Evolutionary conservation across 2,329 filamentous ascomycete species (phyloP).

Genomic region (Sclerotinia subarctica): DNA sequence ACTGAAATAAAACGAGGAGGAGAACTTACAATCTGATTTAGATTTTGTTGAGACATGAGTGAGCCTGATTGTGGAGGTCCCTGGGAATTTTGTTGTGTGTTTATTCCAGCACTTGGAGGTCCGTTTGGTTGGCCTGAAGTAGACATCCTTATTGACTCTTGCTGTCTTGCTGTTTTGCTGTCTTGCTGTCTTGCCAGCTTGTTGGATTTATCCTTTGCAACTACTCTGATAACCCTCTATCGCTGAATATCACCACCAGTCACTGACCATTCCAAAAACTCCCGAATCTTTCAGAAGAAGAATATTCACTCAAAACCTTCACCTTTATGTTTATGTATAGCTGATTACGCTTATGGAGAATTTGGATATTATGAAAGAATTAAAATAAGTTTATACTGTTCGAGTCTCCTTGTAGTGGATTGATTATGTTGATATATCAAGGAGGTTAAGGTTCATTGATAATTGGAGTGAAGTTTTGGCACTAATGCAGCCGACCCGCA

Average conservation of each 20-base stretch:
- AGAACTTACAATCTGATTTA: conserved; percentile 89
- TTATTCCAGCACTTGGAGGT: conserved; percentile 43
- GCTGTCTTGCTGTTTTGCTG: too few relatives aligned
- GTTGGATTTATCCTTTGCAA: too few relatives aligned
- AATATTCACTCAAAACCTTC: neutral
- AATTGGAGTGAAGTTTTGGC: conserved; percentile 8
- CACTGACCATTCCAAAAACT: neutral
- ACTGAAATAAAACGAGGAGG: neutral
- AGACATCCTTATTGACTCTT: conserved; percentile 32
- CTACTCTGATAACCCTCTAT: neutral
- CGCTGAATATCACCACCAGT: neutral
- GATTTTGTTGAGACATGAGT: conserved; percentile 76
- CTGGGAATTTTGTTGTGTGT: conserved; percentile 46
- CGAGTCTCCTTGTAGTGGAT: neutral
- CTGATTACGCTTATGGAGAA: neutral
- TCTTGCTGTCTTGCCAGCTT: neutral
- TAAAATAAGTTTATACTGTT: neutral
- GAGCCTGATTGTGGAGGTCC: conserved; percentile 46
- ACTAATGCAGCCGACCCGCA: conserved; percentile 35
- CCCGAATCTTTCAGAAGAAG: neutral
- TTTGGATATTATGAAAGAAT: neutral
- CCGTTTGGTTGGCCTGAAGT: conserved; percentile 47
- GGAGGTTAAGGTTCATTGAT: neutral
- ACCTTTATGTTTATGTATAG: neutral
- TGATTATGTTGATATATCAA: neutral